Evolutionary conservation across 345 rosid species (phyloP), one percentile per base, ranked within the genome.

Genomic region (Camelina sativa): DNA sequence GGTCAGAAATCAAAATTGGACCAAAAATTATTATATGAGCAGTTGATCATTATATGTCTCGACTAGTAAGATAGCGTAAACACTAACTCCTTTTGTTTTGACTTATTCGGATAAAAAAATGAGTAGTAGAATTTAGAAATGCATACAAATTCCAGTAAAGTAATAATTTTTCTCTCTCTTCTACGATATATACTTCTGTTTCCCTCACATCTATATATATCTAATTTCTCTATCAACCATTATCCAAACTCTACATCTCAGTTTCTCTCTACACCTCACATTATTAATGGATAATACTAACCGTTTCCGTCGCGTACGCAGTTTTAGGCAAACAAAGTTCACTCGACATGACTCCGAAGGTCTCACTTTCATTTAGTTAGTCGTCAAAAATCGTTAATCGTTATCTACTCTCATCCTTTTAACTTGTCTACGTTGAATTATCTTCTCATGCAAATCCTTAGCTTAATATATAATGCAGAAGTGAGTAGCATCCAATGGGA

Each of bases 401-500:
- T 22, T 6, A 2, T 2, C 7, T 52, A 52, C 32, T 11, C n/a
- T 23, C 34, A 23, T 53, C 34, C n/a, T 53, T 6, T 3, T 25
- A 23, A 23, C 34, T 53, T 23, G 34, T 53, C 32, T 11, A 23
- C 9, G 32, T 53, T 53, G 6, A 53, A 8, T 23, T 34, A 23
- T 53, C 16, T 11, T 23, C 34, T 53, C 34, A 23, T 12, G 37
- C 30, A 28, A 4, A 28, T 28, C 4, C 30, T 28, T 28, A 28
- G 30, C 30, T 28, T 5, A 28, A 4, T 25, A 23, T 23, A 23
- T 25, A 28, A 28, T 37, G 79, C 79, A 88, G 93, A 88, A 79
- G 90, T 86, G 48, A 82, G 83, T 52, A 88, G 93, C 32, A 71
- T 73, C 22, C 83, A 79, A 71, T 86, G 93, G 90, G 83, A 85